phyloP scores from a whole-genome alignment of 2,329 filamentous ascomycete genomes.

The Blumeria hordei region DNA sequence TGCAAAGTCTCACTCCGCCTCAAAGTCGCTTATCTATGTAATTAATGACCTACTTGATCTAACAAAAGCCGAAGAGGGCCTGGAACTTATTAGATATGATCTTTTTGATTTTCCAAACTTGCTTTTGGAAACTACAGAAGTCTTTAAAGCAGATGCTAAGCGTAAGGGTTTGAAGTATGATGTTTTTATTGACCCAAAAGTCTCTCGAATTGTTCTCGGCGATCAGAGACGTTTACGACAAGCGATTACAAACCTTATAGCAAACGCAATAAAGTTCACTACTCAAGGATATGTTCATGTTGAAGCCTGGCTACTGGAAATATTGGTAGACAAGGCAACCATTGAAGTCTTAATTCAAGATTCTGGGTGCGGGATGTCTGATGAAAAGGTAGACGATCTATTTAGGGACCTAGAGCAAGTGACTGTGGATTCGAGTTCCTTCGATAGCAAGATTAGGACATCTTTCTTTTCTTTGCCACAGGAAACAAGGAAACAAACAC shows the following conservation, averaged over 20 bases:
- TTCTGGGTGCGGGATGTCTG: constrained; percentile 49
- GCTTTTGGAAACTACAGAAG: constrained; percentile 88
- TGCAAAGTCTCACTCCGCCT: constrained; percentile 86
- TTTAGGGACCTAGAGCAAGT: constrained; percentile 37
- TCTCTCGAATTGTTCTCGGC: constrained; percentile 81
- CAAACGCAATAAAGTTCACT: constrained; percentile 96
- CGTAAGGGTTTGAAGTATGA: constrained; percentile 87
- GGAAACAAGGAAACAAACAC: constrained; percentile 21
- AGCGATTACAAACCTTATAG: constrained; percentile 86
- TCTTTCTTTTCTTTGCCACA: constrained; percentile 2
- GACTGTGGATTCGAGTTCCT: constrained; percentile 19
- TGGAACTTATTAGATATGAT: constrained; percentile 83
- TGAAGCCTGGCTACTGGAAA: constrained; percentile 38
- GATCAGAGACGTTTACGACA: constrained; percentile 87
- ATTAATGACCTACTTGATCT: constrained; percentile 94
- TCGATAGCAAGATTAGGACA: constrained; percentile 1
- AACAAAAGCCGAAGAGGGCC: constrained; percentile 86
- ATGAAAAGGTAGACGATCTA: constrained; percentile 27
- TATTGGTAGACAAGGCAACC: constrained; percentile 28
- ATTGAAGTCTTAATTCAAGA: constrained; percentile 58
- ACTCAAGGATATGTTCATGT: constrained; percentile 61
- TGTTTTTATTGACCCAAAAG: constrained; percentile 72
- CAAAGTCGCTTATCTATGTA: constrained; percentile 76
- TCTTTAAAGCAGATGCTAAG: constrained; percentile 82
- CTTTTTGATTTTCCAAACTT: constrained; percentile 87